These are phyloP conservation scores for Arabis alpina DNA, from an alignment of 345 rosid species.

Conservation along the genomic window DNA sequence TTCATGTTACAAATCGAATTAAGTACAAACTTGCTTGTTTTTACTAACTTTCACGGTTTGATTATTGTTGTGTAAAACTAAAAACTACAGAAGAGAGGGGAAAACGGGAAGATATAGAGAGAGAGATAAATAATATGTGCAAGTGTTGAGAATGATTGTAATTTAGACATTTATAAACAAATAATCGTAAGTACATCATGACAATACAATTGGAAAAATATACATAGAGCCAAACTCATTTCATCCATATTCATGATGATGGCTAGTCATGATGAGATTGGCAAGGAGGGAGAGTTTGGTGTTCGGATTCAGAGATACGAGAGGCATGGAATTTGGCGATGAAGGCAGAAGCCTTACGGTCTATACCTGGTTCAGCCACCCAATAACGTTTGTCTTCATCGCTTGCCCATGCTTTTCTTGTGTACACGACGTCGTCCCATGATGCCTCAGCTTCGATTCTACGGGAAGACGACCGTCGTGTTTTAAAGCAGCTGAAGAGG, in stretches of 20 bases:
- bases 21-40: too few species aligned
- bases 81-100: too few species aligned
- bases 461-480: slow-evolving; percentile 38
- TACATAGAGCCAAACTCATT: slow-evolving; percentile 32
- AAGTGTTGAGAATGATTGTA: background rate
- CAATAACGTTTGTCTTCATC: slow-evolving; percentile 50
- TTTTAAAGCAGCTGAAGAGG: slow-evolving; percentile 47
- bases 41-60: too few species aligned
- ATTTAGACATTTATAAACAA: slow-evolving; percentile 28
- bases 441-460: slow-evolving; percentile 29
- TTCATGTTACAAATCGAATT: too few species aligned
- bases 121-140: too few species aligned
- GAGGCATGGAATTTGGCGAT: slow-evolving; percentile 59
- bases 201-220: slow-evolving; percentile 16
- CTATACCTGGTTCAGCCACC: slow-evolving; percentile 58
- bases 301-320: slow-evolving; percentile 52
- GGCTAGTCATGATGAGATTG: slow-evolving; percentile 35
- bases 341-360: slow-evolving; percentile 57
- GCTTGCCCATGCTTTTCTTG: slow-evolving; percentile 50
- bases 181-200: slow-evolving; percentile 11
- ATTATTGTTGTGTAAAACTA: too few species aligned
- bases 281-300: slow-evolving; percentile 43
- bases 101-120: too few species aligned
- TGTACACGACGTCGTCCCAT: slow-evolving; percentile 37
- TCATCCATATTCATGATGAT: slow-evolving; percentile 1